Evolutionary conservation across 2,329 filamentous ascomycete species (phyloP), one percentile per base, ranked within the genome.

Genomic region (Ophiostoma tasmaniense): DNA sequence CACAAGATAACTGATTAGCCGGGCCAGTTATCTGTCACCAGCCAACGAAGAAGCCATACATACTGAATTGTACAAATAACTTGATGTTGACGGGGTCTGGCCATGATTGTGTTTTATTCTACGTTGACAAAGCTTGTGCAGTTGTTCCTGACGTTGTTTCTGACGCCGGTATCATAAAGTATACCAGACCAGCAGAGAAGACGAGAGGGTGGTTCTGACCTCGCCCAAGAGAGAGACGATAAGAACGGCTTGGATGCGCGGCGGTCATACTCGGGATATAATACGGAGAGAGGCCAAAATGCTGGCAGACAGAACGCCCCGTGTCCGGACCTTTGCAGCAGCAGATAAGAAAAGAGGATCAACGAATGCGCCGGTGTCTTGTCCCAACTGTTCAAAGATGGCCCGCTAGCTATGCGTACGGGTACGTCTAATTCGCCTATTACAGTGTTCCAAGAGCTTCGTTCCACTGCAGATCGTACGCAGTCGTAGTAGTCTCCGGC

Each of bases 311-410:
- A 55, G 8, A 28, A 10, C 13, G 10, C 50, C 50, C 50, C 50
- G 50, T 55, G 14, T 55, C 50, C 50, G 50, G 50, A 55, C 50
- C 50, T 55, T 25, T 25, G n/a, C 22, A 55, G n/a, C 55, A 30
- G 11, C 25, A 61, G 55, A 61, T 61, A 61, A 61, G 55, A 61
- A 61, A 61, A 61, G 25, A 61, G 55, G 55, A 20, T 17, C 55
- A 61, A 55, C 11, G 25, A 61, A 61, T 61, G 25, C 11, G 25
- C 55, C 55, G 25, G 55, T 13, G 55, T 61, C 55, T 30, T 61
- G 25, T 61, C 55, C 14, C 22, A 55, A n/a, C 42, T 55, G 22
- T 25, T 17, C 42, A 45, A 25, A n/a, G 8, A n/a, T 55, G n/a
- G 10, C 10, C 50, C 50, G 50, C 50, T 55, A 55, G 45, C 22